phyloP scores from a whole-genome alignment of 768 basidiomycete species.

The Pulveroboletus sp. region DNA sequence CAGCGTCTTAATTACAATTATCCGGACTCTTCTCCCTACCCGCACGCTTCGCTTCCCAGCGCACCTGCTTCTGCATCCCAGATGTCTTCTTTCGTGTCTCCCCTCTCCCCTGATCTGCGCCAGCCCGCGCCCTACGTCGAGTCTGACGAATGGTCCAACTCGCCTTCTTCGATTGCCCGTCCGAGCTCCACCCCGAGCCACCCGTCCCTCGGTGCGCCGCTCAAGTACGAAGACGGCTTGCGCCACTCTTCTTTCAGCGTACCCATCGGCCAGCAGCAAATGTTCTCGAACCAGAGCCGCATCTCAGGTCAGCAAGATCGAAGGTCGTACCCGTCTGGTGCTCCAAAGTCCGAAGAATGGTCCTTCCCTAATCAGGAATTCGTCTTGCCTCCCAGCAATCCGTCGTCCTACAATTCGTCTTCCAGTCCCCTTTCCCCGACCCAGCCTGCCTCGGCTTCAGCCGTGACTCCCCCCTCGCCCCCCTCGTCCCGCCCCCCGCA shows the following conservation, averaged over 20 bases:
- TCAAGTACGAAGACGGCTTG: conserved; percentile 69
- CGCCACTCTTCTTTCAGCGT: conserved; percentile 67
- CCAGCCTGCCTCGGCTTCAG: conserved; percentile 26
- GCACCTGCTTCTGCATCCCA: conserved; percentile 50
- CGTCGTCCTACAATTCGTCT: conserved; percentile 24
- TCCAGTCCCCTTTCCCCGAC: conserved; percentile 43
- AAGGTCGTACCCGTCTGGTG: conserved; percentile 43
- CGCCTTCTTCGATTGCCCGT: conserved; percentile 58
- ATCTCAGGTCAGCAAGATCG: conserved; percentile 69
- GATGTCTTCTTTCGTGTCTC: conserved; percentile 47
- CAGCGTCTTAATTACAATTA: conserved; percentile 40
- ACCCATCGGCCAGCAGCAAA: conserved; percentile 53
- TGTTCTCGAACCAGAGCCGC: conserved; percentile 65
- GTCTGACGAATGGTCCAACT: conserved; percentile 51
- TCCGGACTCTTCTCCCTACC: conserved; percentile 44
- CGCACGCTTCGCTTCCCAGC: conserved; percentile 47
- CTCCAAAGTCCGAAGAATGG: conserved; percentile 68
- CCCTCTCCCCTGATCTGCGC: conserved; percentile 45
- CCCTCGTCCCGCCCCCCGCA: conserved; percentile 48
- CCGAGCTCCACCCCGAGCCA: conserved; percentile 66
- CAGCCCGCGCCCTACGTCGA: conserved; percentile 41
- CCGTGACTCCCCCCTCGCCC: conserved; percentile 43
- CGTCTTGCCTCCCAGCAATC: conserved; percentile 36
- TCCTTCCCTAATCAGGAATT: conserved; percentile 60
- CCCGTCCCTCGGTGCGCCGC: conserved; percentile 42